phyloP scores from a whole-genome alignment of 148 eudicot genomes.

The Selenicereus undatus region DNA sequence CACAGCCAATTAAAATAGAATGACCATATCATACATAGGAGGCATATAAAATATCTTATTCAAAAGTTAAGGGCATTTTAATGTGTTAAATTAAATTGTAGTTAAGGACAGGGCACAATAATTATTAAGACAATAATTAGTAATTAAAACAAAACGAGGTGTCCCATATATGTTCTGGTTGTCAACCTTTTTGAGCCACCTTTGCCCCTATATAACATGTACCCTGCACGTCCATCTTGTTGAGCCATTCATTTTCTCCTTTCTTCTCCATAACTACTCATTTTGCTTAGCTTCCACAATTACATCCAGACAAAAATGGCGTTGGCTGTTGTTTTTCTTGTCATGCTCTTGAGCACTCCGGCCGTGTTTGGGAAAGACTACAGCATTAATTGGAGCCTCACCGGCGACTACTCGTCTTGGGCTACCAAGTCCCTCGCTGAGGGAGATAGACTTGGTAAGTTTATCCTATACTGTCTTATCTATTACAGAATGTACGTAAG shows the following conservation, averaged over 20 bases:
- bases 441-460: conserved; percentile 26
- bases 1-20: no score
- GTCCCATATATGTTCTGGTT: not conserved
- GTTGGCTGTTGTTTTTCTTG: conserved; percentile 16
- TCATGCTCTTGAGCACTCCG: conserved; percentile 17
- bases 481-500: no score
- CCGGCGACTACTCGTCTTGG: conserved; percentile 19
- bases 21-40: no score
- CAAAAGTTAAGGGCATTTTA: no score
- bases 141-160: not conserved
- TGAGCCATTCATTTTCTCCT: conserved; percentile 10
- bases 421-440: conserved; percentile 17
- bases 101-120: no score
- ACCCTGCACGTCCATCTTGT: not conserved
- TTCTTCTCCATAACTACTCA: not conserved
- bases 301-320: conserved; percentile 14
- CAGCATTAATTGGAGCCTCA: conserved; percentile 20
- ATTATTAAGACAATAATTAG: not conserved
- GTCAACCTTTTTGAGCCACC: not conserved
- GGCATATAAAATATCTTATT: no score
- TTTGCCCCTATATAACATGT: conserved; percentile 12
- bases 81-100: no score
- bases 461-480: not conserved
- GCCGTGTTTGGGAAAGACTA: conserved; percentile 7
- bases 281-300: not conserved